Base-by-base conservation (phyloP, 345 rosid species). In the Diplotaxis tenuifolia region DNA sequence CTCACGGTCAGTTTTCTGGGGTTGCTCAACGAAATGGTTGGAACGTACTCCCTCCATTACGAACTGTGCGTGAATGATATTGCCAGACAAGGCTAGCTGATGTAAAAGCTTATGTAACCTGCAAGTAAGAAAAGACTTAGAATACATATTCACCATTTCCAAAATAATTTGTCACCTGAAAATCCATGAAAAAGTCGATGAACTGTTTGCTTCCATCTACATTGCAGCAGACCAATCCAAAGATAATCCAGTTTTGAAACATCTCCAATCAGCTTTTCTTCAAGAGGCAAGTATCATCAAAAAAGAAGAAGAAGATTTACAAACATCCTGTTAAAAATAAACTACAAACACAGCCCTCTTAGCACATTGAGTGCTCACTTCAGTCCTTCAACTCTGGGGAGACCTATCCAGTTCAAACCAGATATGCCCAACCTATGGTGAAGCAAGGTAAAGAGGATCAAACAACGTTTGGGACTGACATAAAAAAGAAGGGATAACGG, bases 211-310 rank as follows among this genome's bases (percentile, higher is more conserved):
- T 82, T 86, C 84, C 96, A 84, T 86, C 88, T 76, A 90, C 42
- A 82, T 78, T 72, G 89, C 84, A 68, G 84, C 82, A 82, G 72
- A 82, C 65, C 88, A 85, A 79, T 78, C 84, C 79, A 82, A 77
- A 83, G 73, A 87, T 27, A 82, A 80, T 76, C 86, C 86, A 83
- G 31, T 57, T 56, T 76, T 80, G 63, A 83, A 82, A 84, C 78
- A 80, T 82, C 96, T 85, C 87, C 90, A 81, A 75, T 78, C 82
- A 83, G 86, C 89, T 80, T n/a, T 64, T 81, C 92, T 81, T 86
- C 91, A 79, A 86, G 71, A 78, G 85, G 79, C 56, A 75, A 83
- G 76, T 72, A 78, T 78, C 88, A 89, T 81, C 84, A 82, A n/a
- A n/a, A n/a, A n/a, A n/a, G n/a, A n/a, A n/a, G n/a, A 86, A 84